Percentiles rank a stretch among this genome's conserved stretches.
These are phyloP conservation scores for Candida neerlandica DNA, from an alignment of 1,139 yeast species.

Conservation along the genomic window DNA sequence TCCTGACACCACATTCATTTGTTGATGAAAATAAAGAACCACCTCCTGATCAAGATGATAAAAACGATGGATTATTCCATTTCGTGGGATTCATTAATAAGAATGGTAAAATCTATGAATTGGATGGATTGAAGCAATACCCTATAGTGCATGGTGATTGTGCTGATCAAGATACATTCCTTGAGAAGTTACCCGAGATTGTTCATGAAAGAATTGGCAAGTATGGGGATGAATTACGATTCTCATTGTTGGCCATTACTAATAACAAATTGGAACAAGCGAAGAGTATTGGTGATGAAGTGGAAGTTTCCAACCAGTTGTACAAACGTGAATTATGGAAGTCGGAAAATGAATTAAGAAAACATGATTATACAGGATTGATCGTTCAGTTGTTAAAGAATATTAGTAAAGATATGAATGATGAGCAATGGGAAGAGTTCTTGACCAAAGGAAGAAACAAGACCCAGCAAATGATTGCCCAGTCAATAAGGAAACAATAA, in stretches of 20 bases:
- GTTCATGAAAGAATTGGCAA: conserved; percentile 48
- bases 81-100: conserved; percentile 58
- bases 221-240: conserved; percentile 56
- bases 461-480: conserved; percentile 16
- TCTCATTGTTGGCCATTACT: conserved; percentile 61
- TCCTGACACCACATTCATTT: conserved; percentile 51
- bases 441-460: conserved; percentile 33
- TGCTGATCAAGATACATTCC: conserved; percentile 41
- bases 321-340: conserved; percentile 41
- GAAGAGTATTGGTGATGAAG: conserved; percentile 39
- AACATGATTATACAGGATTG: conserved; percentile 58
- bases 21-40: conserved; percentile 43
- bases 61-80: conserved; percentile 61
- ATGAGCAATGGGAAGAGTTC: conserved; percentile 49
- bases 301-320: conserved; percentile 29
- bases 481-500: conserved; percentile 10
- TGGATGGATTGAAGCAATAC: conserved; percentile 64
- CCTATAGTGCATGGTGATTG: conserved; percentile 60
- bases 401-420: conserved; percentile 35
- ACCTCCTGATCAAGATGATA: conserved; percentile 34
- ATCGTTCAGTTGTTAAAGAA: conserved; percentile 50
- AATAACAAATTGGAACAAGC: conserved; percentile 49
- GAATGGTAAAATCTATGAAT: conserved; percentile 57
- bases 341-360: conserved; percentile 48
- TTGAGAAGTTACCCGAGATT: conserved; percentile 44